Conservation (phyloP, 2,329 filamentous ascomycete genomes). For the Sarocladiaceae sp. region DNA sequence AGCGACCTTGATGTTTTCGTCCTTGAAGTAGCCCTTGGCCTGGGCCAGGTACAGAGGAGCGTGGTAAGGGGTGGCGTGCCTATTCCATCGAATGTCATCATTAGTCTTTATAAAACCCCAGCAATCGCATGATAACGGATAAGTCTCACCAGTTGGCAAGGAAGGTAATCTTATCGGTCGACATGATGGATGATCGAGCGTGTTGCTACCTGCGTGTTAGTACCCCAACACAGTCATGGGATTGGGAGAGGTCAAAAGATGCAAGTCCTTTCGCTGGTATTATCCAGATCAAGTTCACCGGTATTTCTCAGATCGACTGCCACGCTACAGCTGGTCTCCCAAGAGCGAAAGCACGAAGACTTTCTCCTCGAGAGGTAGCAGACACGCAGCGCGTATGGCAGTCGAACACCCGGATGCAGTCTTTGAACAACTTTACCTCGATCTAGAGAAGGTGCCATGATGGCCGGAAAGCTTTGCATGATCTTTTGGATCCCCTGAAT, state of each 20-base stretch:
- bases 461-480: too few species aligned
- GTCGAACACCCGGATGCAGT: conserved; percentile 27
- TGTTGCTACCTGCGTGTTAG: conserved; percentile 45
- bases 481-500: too few species aligned
- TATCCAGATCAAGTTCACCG: conserved; percentile 82
- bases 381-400: not conserved
- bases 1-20: conserved; percentile 74
- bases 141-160: conserved; percentile 76
- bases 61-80: conserved; percentile 80
- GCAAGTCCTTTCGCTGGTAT: conserved; percentile 87
- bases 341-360: not conserved
- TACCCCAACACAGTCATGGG: conserved; percentile 27
- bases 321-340: conserved; percentile 22
- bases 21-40: conserved; percentile 68
- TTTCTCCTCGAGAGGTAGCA: conserved; percentile 11
- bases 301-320: conserved; percentile 67
- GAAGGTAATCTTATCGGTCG: conserved; percentile 82
- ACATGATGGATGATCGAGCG: conserved; percentile 54
- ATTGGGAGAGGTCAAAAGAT: conserved; percentile 46
- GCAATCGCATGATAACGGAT: too few species aligned
- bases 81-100: conserved; percentile 25
- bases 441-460: conserved; percentile 31
- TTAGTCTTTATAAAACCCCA: too few species aligned
- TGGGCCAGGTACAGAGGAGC: conserved; percentile 74
- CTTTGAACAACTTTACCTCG: conserved; percentile 36